Evolutionary conservation across 2,329 filamentous ascomycete genomes (phyloP), one percentile per base, ranked within the genome.

Genomic region (Penicillium fuscoglaucum): DNA sequence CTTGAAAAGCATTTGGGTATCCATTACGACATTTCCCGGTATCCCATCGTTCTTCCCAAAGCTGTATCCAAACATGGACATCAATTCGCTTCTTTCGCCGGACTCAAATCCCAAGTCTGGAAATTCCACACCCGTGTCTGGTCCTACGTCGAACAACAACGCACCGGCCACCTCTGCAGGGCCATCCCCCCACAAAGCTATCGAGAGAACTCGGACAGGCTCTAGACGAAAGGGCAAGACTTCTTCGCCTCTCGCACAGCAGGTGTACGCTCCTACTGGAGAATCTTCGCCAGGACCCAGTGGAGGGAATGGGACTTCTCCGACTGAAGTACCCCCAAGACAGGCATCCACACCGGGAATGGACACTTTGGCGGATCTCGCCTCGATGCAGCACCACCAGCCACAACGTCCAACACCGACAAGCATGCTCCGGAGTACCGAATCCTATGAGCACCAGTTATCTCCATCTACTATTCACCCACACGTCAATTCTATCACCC

Each of bases 331-430:
- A 44, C 66, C 72, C n/a, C 68, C 72, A 24, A 71, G 77, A 61
- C 74, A 77, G 40, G 70, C 75, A 2, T 78, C 79, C 13, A 79
- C 78, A 5, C 74, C 76, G 3, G 78, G 76, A n/a, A 80, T 81
- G 72, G 79, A 81, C 61, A 76, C 77, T n/a, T 66, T 81, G 54
- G 78, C 78, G 29, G 79, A 81, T 60, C 67, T 80, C 31, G 78
- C 78, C 39, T 76, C 77, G 15, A 78, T 79, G 72, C 79, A 80
- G 66, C 76, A 76, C 55, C 78, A 78, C 52, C 77, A 79, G 57
- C 73, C 75, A 8, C 72, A 75, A 55, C 74, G 74, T 31, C 69
- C 72, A 41, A 78, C 72, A 52, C 69, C 76, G 28, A 64, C 74
- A n/a, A 66, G 46, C 31, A 69, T 76, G 43, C 61, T 77, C 26